Conservation (phyloP, 768 basidiomycete species). For the Leccinum aurantiacum region DNA sequence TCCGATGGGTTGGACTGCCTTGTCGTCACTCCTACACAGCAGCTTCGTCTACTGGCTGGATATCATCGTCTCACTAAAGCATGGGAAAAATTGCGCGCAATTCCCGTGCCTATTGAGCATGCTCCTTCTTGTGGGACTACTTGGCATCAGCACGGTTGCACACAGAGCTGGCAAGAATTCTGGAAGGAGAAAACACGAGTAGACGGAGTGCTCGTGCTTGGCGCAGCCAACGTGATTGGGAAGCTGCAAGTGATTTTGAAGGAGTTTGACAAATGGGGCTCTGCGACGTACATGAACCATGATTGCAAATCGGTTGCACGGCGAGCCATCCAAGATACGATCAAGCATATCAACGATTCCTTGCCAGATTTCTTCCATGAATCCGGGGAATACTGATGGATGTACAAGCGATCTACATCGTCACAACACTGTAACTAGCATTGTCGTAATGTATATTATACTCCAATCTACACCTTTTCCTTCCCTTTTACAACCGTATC, state of each 20-base stretch:
- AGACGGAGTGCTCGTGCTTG: conserved; percentile 58
- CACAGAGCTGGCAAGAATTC: conserved; percentile 73
- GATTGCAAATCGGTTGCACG: conserved; percentile 65
- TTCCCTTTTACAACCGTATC: conserved; percentile 30
- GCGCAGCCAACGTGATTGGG: conserved; percentile 66
- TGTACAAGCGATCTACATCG: background rate
- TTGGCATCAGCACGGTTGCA: conserved; percentile 73
- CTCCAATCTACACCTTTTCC: conserved; percentile 17
- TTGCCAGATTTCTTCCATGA: conserved; percentile 62
- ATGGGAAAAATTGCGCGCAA: conserved; percentile 63
- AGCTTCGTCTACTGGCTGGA: conserved; percentile 64
- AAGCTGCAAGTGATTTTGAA: conserved; percentile 60
- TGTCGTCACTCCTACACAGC: conserved; percentile 56
- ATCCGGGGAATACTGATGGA: conserved; percentile 32
- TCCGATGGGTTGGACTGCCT: conserved; percentile 45
- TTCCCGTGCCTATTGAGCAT: conserved; percentile 65
- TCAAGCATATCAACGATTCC: conserved; percentile 56
- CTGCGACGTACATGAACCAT: conserved; percentile 76
- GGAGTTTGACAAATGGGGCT: conserved; percentile 70
- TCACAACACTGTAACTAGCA: background rate
- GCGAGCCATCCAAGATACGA: conserved; percentile 52
- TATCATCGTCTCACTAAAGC: conserved; percentile 64
- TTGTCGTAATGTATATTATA: background rate
- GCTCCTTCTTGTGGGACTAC: conserved; percentile 60
- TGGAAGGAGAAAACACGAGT: conserved; percentile 74